Conservation (phyloP, 768 basidiomycete species). For the Crepidotus variabilis region DNA sequence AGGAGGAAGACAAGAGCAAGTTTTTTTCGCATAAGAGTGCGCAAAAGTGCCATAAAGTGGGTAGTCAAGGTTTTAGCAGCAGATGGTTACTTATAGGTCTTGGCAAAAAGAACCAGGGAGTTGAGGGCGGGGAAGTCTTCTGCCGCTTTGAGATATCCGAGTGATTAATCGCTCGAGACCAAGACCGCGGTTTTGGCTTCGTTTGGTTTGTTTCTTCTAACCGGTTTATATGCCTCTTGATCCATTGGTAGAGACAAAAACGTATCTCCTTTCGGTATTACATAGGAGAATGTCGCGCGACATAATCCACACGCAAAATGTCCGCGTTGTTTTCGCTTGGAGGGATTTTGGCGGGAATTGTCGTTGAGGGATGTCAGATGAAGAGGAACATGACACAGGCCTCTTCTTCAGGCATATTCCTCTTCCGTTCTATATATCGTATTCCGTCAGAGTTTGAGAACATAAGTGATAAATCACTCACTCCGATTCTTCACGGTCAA, state of each 20-base stretch:
- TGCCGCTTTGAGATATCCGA: neutral
- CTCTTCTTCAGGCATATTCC: no score
- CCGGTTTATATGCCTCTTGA: neutral
- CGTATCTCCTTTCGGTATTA: neutral
- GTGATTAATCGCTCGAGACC: neutral
- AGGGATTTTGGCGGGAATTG: no score
- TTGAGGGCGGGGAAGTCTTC: neutral
- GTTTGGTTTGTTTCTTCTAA: neutral
- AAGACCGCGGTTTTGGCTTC: neutral
- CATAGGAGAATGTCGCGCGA: neutral
- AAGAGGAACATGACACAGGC: no score
- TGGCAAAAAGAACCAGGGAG: neutral
- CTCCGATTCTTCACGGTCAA: neutral
- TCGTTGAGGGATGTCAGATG: no score
- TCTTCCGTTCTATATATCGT: no score
- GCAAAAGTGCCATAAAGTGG: neutral
- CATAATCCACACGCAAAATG: neutral
- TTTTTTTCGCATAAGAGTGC: neutral
- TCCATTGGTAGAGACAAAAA: neutral
- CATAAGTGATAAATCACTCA: neutral
- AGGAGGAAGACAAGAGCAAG: neutral
- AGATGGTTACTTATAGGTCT: neutral
- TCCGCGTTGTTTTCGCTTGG: neutral
- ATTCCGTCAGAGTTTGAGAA: neutral
- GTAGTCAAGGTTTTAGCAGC: neutral